Percentiles rank a stretch among this genome's conserved stretches.
phyloP scores from a whole-genome alignment of 331 rosid genomes.

The Pyrus hybrid region DNA sequence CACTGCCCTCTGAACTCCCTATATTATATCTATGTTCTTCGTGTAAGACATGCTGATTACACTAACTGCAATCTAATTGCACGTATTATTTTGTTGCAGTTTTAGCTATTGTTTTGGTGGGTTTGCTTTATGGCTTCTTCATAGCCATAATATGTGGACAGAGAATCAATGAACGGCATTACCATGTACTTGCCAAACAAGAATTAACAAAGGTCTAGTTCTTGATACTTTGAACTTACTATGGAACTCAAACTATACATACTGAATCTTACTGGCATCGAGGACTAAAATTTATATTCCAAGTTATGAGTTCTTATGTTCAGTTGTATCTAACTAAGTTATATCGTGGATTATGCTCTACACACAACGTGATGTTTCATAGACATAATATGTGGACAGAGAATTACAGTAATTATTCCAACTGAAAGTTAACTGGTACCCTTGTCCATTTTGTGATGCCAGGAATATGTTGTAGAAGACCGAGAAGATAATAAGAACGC shows the following conservation, averaged over 20 bases:
- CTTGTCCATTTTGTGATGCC: not conserved
- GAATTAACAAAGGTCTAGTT: conserved; percentile 80
- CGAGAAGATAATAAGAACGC: conserved; percentile 62
- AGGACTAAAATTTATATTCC: too few species aligned
- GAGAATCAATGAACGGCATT: conserved; percentile 94
- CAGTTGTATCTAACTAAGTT: not conserved
- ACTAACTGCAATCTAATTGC: not conserved
- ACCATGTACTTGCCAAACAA: conserved; percentile 97
- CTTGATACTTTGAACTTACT: conserved; percentile 11
- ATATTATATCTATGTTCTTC: not conserved
- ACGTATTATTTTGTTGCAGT: conserved; percentile 38
- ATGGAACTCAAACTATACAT: not conserved
- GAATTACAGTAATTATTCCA: not conserved
- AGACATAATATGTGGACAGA: not conserved
- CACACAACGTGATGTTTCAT: not conserved
- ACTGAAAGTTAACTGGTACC: not conserved
- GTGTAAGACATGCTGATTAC: not conserved
- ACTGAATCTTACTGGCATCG: not conserved
- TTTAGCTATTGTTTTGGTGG: conserved; percentile 85
- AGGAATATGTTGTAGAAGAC: conserved; percentile 95
- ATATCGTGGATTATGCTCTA: not conserved
- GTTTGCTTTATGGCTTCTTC: conserved; percentile 97
- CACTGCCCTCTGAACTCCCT: conserved; percentile 3
- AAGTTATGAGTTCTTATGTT: too few species aligned
- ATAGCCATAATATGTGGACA: conserved; percentile 98